Evolutionary conservation across 2,329 filamentous ascomycete genomes (phyloP), one percentile per base, ranked within the genome.

Genomic region (Sordariomycetes sp.): DNA sequence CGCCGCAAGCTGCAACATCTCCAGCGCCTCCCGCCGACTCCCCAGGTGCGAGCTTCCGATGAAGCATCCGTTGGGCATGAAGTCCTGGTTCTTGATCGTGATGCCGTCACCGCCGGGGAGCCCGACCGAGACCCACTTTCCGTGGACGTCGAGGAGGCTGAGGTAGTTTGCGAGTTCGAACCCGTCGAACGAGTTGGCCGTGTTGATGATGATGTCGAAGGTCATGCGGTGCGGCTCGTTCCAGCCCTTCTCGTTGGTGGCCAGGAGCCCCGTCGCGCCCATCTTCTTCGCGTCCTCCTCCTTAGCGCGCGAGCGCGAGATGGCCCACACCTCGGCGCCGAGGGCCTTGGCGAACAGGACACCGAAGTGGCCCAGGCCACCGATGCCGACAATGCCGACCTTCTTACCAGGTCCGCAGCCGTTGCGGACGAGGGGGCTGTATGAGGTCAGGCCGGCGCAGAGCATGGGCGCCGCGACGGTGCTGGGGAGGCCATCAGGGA

Each of bases 401-500:
- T 86, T 87, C 74, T 87, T 88, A 58, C 88, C 87, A 0, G 85
- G 85, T 0, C 86, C 86, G 59, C 78, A 78, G 28, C 85, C 86
- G 64, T 89, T 83, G 54, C 87, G 78, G 59, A 87, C 82, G 1
- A 95, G 77, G 0, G 89, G 89, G 53, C 80, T 85, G 72, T 85
- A 95, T 52, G 82, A 82, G 0, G 89, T 94, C 45, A 92, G 75
- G 58, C 89, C 89, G 12, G 87, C 89, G 68, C 89, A 95, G 60
- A 94, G 77, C 85, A 90, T 89, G 1, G 87, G 87, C 1, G 87
- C 89, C 0, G 85, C 87, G 50, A 82, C 69, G 52, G 73, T 73
- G 42, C 76, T 77, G 1, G 74, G 65, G 28, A 94, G 77, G 50
- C 76, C 80, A 12, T 89, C 86, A 6, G 89, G 89, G 62, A 94